phyloP scores from a whole-genome alignment of 768 basidiomycete species.

The Agaricus bisporus region DNA sequence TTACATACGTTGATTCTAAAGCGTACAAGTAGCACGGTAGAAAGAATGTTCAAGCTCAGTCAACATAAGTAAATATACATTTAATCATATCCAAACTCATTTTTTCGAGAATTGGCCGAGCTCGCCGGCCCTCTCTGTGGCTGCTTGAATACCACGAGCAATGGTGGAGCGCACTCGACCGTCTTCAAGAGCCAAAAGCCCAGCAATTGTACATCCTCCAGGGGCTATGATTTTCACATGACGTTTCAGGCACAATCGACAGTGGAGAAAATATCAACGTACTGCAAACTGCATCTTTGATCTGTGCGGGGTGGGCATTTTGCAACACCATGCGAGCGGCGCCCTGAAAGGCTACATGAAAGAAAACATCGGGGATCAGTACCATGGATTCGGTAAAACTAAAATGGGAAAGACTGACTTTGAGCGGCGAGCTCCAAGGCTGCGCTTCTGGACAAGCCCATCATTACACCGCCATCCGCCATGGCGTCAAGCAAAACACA shows the following conservation, averaged over 20 bases:
- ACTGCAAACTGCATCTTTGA: conserved; percentile 98
- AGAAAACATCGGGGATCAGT: background rate
- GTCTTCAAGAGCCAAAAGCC: conserved; percentile 92
- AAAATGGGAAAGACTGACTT: conserved; percentile 43
- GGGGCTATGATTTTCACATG: conserved; percentile 55
- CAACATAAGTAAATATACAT: background rate
- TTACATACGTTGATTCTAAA: no score
- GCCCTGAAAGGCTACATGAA: conserved; percentile 76
- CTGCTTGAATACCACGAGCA: conserved; percentile 90
- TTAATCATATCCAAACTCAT: conserved; percentile 17
- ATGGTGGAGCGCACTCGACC: conserved; percentile 91
- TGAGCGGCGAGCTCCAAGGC: conserved; percentile 94
- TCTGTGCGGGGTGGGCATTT: conserved; percentile 89
- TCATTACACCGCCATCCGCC: conserved; percentile 99
- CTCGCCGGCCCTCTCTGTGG: conserved; percentile 83
- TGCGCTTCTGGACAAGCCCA: conserved; percentile 93
- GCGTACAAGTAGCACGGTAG: no score
- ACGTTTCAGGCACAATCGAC: background rate
- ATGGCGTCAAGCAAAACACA: conserved; percentile 97
- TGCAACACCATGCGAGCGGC: conserved; percentile 94
- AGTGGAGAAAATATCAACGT: conserved; percentile 22
- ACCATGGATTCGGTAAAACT: background rate
- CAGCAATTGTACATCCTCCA: conserved; percentile 97
- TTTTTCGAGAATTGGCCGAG: conserved; percentile 68
- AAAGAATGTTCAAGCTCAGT: no score